Evolutionary conservation across 768 basidiomycete genomes (phyloP), one percentile per base, ranked within the genome.

Genomic region (Kwoniella heveanensis): DNA sequence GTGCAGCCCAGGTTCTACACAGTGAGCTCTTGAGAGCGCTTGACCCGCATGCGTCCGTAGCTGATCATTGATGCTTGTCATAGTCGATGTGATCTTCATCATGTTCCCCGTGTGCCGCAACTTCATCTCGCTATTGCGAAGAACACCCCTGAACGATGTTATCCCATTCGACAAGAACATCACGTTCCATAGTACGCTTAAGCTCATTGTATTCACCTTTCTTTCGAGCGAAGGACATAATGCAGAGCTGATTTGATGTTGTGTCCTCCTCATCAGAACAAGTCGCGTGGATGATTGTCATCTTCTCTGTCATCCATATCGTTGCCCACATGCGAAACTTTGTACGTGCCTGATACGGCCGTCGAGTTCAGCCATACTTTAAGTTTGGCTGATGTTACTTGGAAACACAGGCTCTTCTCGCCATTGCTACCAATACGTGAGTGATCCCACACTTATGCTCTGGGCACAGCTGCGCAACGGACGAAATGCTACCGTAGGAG

Each of bases 51-150:
- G 32, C 1, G n/a, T 19, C 32, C 13, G 7, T n/a, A n/a, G 47
- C 37, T 50, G 37, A 55, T 58, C 13, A 25, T 37, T 9, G 24
- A 19, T 29, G 19, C 44, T 59, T 32, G 54, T 1, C 22, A 7
- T 48, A 72, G 84, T 95, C 72, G 91, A 96, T 80, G 88, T 92
- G 64, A 86, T 91, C 67, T 91, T 95, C 83, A 93, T 98, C 80
- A 87, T 97, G 54, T 85, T 98, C 29, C 95, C 94, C 26, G 86
- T 97, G 77, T 97, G 94, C 85, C 87, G 94, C 65, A 94, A 92
- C 82, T 92, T 96, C 82, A 86, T 96, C 80, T 94, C 92, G 24
- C 70, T 94, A 50, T 84, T 95, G 52, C 89, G 95, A 26, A 87
- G 88, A 57, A 92, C 91, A 0, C 86, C 92, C 1, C 83, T 98